phyloP scores from a whole-genome alignment of 768 basidiomycete genomes.

The Dentipellis fragilis region DNA sequence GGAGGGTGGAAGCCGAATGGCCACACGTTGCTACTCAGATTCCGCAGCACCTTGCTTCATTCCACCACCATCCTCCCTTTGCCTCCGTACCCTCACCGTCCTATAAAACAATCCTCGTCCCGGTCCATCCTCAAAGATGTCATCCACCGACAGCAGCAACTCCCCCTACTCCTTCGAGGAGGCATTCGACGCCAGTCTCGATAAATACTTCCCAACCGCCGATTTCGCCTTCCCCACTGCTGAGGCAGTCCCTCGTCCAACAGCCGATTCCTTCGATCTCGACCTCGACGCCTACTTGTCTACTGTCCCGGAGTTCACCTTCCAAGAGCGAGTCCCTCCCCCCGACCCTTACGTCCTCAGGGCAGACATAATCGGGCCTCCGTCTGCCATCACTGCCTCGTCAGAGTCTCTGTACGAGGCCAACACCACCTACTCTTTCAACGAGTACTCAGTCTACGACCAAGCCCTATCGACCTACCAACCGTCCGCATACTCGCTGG shows the following conservation, averaged over 20 bases:
- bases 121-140: not conserved
- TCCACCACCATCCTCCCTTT: not conserved
- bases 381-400: constrained; percentile 70
- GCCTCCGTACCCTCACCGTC: not conserved
- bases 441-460: constrained; percentile 15
- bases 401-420: constrained; percentile 68
- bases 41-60: constrained; percentile 10
- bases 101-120: not conserved
- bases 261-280: constrained; percentile 75
- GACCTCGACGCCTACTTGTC: constrained; percentile 69
- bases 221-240: not conserved
- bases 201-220: not conserved
- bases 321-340: constrained; percentile 30
- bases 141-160: not conserved
- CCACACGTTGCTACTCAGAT: not conserved
- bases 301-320: constrained; percentile 36
- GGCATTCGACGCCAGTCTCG: not conserved
- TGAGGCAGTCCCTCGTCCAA: constrained; percentile 31
- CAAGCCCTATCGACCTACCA: constrained; percentile 41
- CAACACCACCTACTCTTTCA: constrained; percentile 37
- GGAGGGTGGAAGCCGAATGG: not conserved
- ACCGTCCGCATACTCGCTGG: constrained; percentile 34
- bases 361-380: constrained; percentile 40
- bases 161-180: not conserved
- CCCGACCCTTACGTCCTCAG: constrained; percentile 7